Evolutionary conservation across 345 rosid species (phyloP), one percentile per base, ranked within the genome.

Genomic region (Rhizophora apiculata): DNA sequence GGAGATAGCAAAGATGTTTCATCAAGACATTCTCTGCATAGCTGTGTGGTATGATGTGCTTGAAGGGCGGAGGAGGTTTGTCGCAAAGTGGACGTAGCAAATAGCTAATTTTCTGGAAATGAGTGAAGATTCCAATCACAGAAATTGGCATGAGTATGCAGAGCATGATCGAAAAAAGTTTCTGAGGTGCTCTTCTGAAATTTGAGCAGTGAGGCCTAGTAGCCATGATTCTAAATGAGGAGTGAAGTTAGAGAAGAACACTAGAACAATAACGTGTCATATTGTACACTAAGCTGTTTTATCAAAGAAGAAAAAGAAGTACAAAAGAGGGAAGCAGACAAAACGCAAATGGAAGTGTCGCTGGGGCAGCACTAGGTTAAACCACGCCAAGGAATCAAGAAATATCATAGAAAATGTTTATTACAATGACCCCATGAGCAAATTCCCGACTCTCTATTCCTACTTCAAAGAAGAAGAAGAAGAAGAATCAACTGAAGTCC

Each of bases 61-160:
- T 66, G 74, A 94, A 94, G 6, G 97, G 86, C 8, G 74, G 76
- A 57, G 96, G 96, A 2, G 97, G 93, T 13, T 79, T 82, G 83
- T 91, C 96, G 96, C 97, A 91, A 52, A 94, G 83, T 6, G 98
- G 97, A 4, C 96, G 90, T 68, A 92, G 81, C 31, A 94, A 65
- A 53, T 87, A 88, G 22, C 89, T 73, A 37, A 89, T 70, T 71
- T 80, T 82, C 77, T 77, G 85, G 34, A 68, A 69, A 70, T 88
- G 71, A 51, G 67, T 74, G 69, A 78, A 32, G 39, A 89, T 71
- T 32, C 86, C 84, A 55, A 88, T 77, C 72, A 86, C 68, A 79
- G 82, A 82, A 68, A 86, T 74, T 62, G 86, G 73, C 53, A 83
- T 74, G 27, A 88, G 71, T 58, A 91, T 82, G 52, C 89, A 49